These are phyloP conservation scores for Oehlia diaphana DNA, from an alignment of 192 early-diverging fungal species.

Conservation along the genomic window DNA sequence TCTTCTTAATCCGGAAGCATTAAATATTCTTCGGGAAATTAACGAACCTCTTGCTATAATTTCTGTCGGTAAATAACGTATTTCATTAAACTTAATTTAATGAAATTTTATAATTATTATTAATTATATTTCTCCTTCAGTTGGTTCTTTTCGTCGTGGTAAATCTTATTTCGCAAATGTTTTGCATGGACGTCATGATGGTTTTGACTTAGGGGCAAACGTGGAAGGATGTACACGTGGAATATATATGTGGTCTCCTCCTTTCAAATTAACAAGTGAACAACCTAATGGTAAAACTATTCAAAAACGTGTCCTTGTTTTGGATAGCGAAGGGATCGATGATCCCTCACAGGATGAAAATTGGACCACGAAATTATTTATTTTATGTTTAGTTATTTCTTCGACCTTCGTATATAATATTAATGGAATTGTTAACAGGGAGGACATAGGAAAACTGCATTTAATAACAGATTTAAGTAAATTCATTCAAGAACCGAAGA, in stretches of 20 bases:
- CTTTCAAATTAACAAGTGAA: neutral
- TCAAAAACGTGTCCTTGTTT: slow-evolving; percentile 4
- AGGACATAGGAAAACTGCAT: slow-evolving; percentile 21
- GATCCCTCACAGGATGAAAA: slow-evolving; percentile 17
- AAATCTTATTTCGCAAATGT: too few relatives aligned
- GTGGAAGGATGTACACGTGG: too few relatives aligned
- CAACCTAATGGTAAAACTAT: neutral
- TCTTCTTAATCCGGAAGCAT: too few relatives aligned
- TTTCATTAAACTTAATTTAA: too few relatives aligned
- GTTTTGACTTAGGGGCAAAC: too few relatives aligned
- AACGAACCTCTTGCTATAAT: too few relatives aligned
- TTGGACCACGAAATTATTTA: slow-evolving; percentile 17
- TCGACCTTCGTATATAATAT: slow-evolving; percentile 27
- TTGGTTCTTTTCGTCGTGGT: too few relatives aligned
- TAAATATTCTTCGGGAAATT: too few relatives aligned
- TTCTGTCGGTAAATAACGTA: too few relatives aligned
- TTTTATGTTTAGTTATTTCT: slow-evolving; percentile 24
- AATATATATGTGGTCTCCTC: slow-evolving; percentile 13
- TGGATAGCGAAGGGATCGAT: slow-evolving; percentile 25
- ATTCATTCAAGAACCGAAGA: slow-evolving; percentile 7
- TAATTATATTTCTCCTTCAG: too few relatives aligned
- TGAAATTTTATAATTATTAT: too few relatives aligned
- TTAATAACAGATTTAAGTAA: slow-evolving; percentile 18
- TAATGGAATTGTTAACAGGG: slow-evolving; percentile 10
- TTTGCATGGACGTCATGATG: too few relatives aligned